Percentiles rank a stretch among this genome's conserved stretches.
Conservation (phyloP, 495 filamentous ascomycete species). For the Neurospora africana region DNA sequence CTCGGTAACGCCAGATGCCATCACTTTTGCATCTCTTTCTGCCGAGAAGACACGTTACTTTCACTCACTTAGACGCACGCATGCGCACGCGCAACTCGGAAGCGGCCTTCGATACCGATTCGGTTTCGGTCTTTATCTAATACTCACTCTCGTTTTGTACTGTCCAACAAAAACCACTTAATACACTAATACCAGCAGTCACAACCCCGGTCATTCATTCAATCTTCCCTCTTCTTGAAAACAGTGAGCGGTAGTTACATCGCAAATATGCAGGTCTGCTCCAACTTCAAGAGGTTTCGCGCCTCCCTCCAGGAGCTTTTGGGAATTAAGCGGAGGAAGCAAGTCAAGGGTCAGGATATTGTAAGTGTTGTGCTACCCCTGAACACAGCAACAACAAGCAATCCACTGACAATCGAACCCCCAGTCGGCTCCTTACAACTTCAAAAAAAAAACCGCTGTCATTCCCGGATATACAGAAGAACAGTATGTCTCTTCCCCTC, state of each 20-base stretch:
- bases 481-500: constrained; percentile 23
- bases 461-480: constrained; percentile 34
- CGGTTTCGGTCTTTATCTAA: neutral
- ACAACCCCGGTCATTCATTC: neutral
- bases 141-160: neutral
- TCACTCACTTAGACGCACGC: neutral
- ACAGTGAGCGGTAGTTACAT: neutral
- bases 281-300: constrained; percentile 17
- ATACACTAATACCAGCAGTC: neutral
- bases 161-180: neutral
- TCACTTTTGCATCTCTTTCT: neutral
- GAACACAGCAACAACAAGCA: neutral
- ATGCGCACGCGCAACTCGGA: neutral
- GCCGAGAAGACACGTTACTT: neutral
- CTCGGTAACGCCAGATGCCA: neutral
- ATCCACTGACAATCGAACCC: constrained; percentile 11
- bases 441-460: constrained; percentile 27
- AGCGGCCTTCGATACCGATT: neutral
- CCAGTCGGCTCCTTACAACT: constrained; percentile 37
- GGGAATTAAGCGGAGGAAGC: constrained; percentile 10
- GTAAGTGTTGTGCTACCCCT: constrained; percentile 6
- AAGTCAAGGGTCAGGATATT: constrained; percentile 13
- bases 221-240: neutral
- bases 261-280: constrained; percentile 10
- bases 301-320: constrained; percentile 14